These are phyloP conservation scores for Salix koriyanagi DNA, from an alignment of 345 rosid genomes.

Conservation along the genomic window DNA sequence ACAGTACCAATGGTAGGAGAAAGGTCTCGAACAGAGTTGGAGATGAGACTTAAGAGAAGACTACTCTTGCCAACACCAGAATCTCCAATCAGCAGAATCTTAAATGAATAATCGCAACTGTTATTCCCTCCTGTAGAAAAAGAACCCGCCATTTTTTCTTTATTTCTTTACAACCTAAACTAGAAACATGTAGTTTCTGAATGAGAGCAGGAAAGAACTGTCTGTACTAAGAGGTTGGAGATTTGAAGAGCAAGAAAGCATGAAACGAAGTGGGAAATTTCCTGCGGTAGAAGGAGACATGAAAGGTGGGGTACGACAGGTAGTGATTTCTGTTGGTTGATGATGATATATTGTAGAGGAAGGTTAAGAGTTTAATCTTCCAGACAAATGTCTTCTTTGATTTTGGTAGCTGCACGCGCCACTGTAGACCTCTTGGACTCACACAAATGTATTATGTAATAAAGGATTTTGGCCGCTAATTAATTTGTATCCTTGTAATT, in stretches of 20 bases:
- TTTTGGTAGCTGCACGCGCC: conserved; percentile 17
- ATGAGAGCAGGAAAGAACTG: background rate
- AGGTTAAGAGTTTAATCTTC: background rate
- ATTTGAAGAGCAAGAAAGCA: background rate
- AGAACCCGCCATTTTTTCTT: conserved; percentile 23
- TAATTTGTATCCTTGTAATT: background rate
- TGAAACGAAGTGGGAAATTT: conserved; percentile 20
- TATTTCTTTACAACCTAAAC: background rate
- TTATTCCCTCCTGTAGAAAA: conserved; percentile 42
- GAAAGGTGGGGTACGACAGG: conserved; percentile 26
- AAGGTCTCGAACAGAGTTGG: conserved; percentile 60
- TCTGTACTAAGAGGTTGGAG: background rate
- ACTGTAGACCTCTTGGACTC: conserved; percentile 5
- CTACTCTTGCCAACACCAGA: conserved; percentile 98
- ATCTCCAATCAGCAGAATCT: conserved; percentile 88
- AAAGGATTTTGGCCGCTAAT: background rate
- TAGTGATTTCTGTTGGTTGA: background rate
- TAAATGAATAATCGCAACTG: conserved; percentile 81
- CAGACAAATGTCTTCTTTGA: conserved; percentile 18
- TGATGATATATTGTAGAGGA: background rate
- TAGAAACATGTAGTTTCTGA: background rate
- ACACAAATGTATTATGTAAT: background rate
- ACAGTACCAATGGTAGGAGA: conserved; percentile 81
- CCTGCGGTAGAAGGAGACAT: conserved; percentile 16
- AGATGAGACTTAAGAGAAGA: conserved; percentile 78